Conservation (phyloP, 805 yeast genomes). For the Myxozyma monticola region DNA sequence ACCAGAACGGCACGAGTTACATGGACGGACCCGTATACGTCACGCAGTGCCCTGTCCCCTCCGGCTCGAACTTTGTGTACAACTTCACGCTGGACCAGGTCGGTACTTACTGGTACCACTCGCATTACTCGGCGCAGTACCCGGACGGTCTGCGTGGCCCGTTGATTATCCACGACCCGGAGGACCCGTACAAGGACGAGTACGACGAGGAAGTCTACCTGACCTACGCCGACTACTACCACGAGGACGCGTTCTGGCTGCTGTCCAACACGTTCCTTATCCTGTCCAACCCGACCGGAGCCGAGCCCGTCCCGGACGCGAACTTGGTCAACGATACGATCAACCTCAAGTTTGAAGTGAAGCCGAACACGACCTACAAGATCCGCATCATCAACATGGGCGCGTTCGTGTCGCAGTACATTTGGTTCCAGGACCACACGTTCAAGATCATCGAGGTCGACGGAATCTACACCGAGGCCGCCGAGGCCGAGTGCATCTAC, state of each 20-base stretch:
- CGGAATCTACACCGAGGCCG: constrained; percentile 80
- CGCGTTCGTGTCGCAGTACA: constrained; percentile 86
- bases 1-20: constrained; percentile 68
- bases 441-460: constrained; percentile 88
- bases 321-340: constrained; percentile 78
- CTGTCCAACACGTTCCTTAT: constrained; percentile 57
- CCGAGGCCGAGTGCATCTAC: constrained; percentile 67
- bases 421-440: constrained; percentile 85
- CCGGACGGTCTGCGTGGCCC: constrained; percentile 73
- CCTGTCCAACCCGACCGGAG: constrained; percentile 90
- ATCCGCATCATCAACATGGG: constrained; percentile 82
- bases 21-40: constrained; percentile 93
- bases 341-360: constrained; percentile 71
- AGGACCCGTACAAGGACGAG: constrained; percentile 57
- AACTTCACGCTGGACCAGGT: constrained; percentile 86
- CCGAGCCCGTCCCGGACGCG: constrained; percentile 91
- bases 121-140: constrained; percentile 86
- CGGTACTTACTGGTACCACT: constrained; percentile 97
- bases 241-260: constrained; percentile 54
- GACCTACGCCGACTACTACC: constrained; percentile 87
- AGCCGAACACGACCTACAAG: constrained; percentile 83
- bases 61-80: constrained; percentile 70
- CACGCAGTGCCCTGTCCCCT: constrained; percentile 87
- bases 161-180: constrained; percentile 70
- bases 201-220: constrained; percentile 78